Conservation (phyloP, 2,329 filamentous ascomycete species). For the Arthroderma sp. region DNA sequence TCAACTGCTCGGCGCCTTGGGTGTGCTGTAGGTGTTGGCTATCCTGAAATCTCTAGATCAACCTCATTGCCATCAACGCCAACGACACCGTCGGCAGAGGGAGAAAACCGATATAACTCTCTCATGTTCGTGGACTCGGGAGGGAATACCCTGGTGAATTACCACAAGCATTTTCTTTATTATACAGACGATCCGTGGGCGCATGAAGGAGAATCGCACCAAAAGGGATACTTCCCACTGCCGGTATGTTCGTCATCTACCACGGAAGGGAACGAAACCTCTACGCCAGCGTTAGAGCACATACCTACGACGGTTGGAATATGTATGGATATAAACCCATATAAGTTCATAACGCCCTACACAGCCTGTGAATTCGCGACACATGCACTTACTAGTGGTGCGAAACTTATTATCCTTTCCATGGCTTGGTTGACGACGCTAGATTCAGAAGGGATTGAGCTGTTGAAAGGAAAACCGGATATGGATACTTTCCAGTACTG, state of each 20-base stretch:
- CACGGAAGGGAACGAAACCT: neutral
- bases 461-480: slow-evolving; percentile 37
- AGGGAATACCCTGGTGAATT: slow-evolving; percentile 44
- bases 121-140: slow-evolving; percentile 43
- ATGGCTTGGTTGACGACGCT: slow-evolving; percentile 51
- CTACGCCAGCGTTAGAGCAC: slow-evolving; percentile 7
- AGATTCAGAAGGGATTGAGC: slow-evolving; percentile 34
- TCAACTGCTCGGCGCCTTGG: slow-evolving; percentile 40
- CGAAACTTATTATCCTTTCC: slow-evolving; percentile 43
- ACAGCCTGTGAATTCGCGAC: slow-evolving; percentile 48
- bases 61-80: slow-evolving; percentile 12
- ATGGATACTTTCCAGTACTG: slow-evolving; percentile 51
- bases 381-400: slow-evolving; percentile 35
- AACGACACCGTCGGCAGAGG: slow-evolving; percentile 7
- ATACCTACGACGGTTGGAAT: slow-evolving; percentile 35
- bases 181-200: slow-evolving; percentile 56
- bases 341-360: slow-evolving; percentile 47
- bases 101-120: slow-evolving; percentile 39
- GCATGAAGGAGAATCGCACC: slow-evolving; percentile 30
- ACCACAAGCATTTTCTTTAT: slow-evolving; percentile 53
- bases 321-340: slow-evolving; percentile 49
- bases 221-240: slow-evolving; percentile 18
- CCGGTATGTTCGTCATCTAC: slow-evolving; percentile 5
- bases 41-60: slow-evolving; percentile 39
- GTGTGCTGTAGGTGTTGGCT: slow-evolving; percentile 52